These are phyloP conservation scores for Aspergillus steynii DNA, from an alignment of 495 filamentous ascomycete species.

Conservation along the genomic window DNA sequence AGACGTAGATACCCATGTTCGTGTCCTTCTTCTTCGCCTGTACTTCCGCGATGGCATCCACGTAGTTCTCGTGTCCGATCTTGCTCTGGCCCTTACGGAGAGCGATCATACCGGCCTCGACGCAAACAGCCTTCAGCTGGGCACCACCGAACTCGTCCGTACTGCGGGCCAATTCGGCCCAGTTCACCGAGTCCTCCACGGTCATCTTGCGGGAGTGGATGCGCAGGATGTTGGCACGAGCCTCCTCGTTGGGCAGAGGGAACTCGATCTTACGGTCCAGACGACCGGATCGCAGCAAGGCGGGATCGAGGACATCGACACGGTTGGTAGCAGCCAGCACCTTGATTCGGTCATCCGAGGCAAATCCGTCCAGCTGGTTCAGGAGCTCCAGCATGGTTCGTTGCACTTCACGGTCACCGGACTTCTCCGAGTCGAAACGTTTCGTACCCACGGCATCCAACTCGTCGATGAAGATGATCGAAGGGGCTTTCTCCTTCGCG, in stretches of 20 bases:
- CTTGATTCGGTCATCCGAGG: constrained; percentile 98
- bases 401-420: constrained; percentile 96
- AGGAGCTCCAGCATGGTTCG: constrained; percentile 98
- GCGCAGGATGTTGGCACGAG: constrained; percentile 92
- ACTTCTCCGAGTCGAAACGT: constrained; percentile 98
- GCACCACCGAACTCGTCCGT: constrained; percentile 99
- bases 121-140: constrained; percentile 96
- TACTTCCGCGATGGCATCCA: constrained; percentile 96
- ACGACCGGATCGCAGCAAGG: constrained; percentile 88
- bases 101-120: constrained; percentile 99
- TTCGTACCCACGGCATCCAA: constrained; percentile 96
- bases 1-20: constrained; percentile 57
- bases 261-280: constrained; percentile 99
- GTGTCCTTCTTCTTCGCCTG: constrained; percentile 97
- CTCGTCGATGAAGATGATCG: constrained; percentile 99
- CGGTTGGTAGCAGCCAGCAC: constrained; percentile 97
- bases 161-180: constrained; percentile 90
- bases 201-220: constrained; percentile 99
- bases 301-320: constrained; percentile 95
- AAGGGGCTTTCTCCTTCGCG: constrained; percentile 96
- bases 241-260: constrained; percentile 98
- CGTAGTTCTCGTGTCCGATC: constrained; percentile 97
- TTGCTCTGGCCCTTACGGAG: constrained; percentile 88
- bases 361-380: constrained; percentile 98
- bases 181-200: constrained; percentile 91